Conservation (phyloP, 495 filamentous ascomycete species). For the Gamarada debralockiae region DNA sequence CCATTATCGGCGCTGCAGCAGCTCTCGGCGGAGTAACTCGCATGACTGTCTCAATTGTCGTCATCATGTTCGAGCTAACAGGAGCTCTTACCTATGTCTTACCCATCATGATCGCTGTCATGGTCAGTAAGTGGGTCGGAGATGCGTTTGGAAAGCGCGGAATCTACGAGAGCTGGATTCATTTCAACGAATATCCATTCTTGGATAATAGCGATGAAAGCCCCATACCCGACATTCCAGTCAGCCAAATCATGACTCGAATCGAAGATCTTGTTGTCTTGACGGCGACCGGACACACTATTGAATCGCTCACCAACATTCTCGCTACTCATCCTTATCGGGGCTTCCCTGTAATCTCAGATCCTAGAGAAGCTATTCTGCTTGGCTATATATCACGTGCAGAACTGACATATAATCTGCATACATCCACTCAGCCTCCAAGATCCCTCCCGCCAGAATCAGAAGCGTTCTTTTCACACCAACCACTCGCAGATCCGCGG, state of each 20-base stretch:
- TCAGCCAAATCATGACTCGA: slow-evolving; percentile 82
- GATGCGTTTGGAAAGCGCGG: slow-evolving; percentile 92
- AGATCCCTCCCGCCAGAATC: slow-evolving; percentile 62
- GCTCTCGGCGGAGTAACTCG: slow-evolving; percentile 93
- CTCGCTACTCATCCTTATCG: slow-evolving; percentile 73
- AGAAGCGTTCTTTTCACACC: slow-evolving; percentile 79
- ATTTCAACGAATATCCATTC: slow-evolving; percentile 93
- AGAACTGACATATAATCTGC: slow-evolving; percentile 79
- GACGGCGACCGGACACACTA: slow-evolving; percentile 82
- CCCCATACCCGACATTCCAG: slow-evolving; percentile 76
- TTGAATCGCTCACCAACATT: slow-evolving; percentile 65
- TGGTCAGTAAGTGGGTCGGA: slow-evolving; percentile 97
- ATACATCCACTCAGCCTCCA: slow-evolving; percentile 47
- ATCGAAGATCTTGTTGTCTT: slow-evolving; percentile 88
- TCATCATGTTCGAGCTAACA: slow-evolving; percentile 99
- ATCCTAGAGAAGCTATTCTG: slow-evolving; percentile 67
- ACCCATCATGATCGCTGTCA: slow-evolving; percentile 99
- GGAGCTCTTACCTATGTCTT: slow-evolving; percentile 95
- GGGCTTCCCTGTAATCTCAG: slow-evolving; percentile 87
- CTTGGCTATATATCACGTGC: slow-evolving; percentile 93
- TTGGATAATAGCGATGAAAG: slow-evolving; percentile 90
- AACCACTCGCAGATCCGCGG: slow-evolving; percentile 74
- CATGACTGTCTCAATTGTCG: slow-evolving; percentile 95
- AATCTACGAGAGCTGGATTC: slow-evolving; percentile 98
- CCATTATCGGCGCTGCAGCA: slow-evolving; percentile 95